Evolutionary conservation across 176 grass and related monocot species (phyloP), one percentile per base, ranked within the genome.

Genomic region (Metroxylon sagu): DNA sequence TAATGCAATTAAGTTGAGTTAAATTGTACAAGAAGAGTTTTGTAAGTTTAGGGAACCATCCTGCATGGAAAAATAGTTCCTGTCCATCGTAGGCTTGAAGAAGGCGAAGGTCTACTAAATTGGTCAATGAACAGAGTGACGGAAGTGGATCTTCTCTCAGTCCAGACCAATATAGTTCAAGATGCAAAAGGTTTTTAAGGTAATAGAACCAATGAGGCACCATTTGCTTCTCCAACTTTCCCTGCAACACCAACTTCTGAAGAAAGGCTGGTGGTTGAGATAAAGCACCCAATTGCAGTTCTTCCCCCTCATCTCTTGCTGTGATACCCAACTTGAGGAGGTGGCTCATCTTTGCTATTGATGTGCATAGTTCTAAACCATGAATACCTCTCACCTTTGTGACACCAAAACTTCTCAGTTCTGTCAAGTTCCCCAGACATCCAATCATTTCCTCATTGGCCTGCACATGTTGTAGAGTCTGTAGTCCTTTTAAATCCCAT

Each of bases 391-490:
- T 57, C 31, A 85, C 29, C 21, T 71, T 71, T 17, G 0, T 39
- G 48, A 85, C 39, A 50, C 79, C 76, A n/a, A 85, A 57, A n/a
- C 71, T 79, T 27, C 62, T 84, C 71, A 85, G 61, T 2, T 75
- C 66, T 19, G 48, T 71, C 15, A 85, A 65, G 60, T 31, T 79
- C 26, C 23, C 43, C 61, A 85, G 74, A 18, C 72, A 77, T 49
- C 52, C 64, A 8, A 71, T 5, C 28, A 48, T 19, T 0, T 64
- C 56, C 39, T 75, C 76, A 71, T 75, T 52, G 48, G 61, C 76
- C 25, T 74, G n/a, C 0, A 79, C 54, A 29, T 49, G 69, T 62
- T 85, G 79, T 4, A 85, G 61, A 8, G 66, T 85, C 56, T 85
- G 76, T 5, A 85, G n/a, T n/a, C 39, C 54, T 5, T 58, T 79